Conservation (phyloP, 2,329 filamentous ascomycete genomes). For the Penicillium palitans region DNA sequence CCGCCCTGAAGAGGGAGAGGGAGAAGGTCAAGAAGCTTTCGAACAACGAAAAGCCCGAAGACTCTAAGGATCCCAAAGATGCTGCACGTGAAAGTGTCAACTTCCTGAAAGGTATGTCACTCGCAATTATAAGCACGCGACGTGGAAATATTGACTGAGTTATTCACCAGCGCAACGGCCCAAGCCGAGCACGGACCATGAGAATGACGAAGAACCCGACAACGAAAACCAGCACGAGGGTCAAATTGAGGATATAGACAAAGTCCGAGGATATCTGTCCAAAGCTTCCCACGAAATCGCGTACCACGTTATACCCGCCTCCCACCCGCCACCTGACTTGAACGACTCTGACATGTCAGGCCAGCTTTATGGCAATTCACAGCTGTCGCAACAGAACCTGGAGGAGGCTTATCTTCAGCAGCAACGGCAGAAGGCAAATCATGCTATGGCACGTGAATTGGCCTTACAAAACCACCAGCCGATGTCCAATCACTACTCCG, state of each 20-base stretch:
- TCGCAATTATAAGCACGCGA: neutral
- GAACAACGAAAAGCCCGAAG: constrained; percentile 55
- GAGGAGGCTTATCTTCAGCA: constrained; percentile 62
- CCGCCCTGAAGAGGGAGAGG: constrained; percentile 80
- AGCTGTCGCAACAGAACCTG: constrained; percentile 56
- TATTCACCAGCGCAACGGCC: constrained; percentile 43
- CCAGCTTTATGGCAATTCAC: constrained; percentile 49
- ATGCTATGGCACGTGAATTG: constrained; percentile 53
- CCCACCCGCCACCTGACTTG: constrained; percentile 59
- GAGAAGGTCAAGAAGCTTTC: constrained; percentile 61
- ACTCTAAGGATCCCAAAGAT: constrained; percentile 46
- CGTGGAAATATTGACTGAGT: constrained; percentile 3
- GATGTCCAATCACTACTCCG: constrained; percentile 51
- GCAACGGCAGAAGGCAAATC: constrained; percentile 52
- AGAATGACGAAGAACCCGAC: constrained; percentile 46
- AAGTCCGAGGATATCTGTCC: constrained; percentile 62
- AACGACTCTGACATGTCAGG: constrained; percentile 46
- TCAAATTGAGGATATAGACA: constrained; percentile 62
- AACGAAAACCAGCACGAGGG: constrained; percentile 50
- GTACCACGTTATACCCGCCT: constrained; percentile 66
- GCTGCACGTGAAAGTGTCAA: constrained; percentile 49
- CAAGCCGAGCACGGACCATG: constrained; percentile 53
- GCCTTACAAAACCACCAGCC: constrained; percentile 62
- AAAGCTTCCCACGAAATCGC: constrained; percentile 69
- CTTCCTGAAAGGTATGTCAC: constrained; percentile 39